Base-by-base conservation (phyloP, 768 basidiomycete species). In the Trametes punicea region DNA sequence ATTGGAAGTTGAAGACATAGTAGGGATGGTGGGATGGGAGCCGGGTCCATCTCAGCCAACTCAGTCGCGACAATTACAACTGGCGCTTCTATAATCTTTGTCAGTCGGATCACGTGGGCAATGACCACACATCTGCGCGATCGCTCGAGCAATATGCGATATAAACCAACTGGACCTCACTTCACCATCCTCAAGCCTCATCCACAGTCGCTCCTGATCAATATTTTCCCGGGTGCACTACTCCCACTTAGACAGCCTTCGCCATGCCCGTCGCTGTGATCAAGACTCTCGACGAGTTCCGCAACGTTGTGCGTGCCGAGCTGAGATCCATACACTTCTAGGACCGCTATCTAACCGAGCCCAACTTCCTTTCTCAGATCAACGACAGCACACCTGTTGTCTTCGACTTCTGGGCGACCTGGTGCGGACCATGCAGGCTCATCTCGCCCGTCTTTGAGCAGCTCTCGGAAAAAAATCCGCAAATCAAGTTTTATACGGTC, bases 401-500 rank as follows among this genome's bases (percentile, higher is more conserved):
- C 16, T 75, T 90, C 64, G 85, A 90, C 71, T 88, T 90, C 72
- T 87, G 84, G 84, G 88, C 88, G 36, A 78, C 80, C 2, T 88
- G 88, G 87, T 88, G 83, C 69, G 85, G 85, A 15, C 86, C 87
- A 13, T 88, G 87, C 81, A 76, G 71, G 53, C 59, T 75, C 36
- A 87, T 89, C 70, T 79, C 80, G 18, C 87, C 87, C 51, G 65
- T 85, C 38, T 83, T 88, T 61, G 83, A 87, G 68, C 73, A 77
- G 59, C 65, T 85, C n/a, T 75, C 82, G 3, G 60, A 71, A 0
- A 39, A 64, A 10, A 61, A 62, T 49, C 57, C 69, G 2, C 71
- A 66, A 11, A 66, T 87, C 51, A 75, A 76, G 16, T 86, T 88
- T 68, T 87, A 84, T 77, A 88, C 87, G 67, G 83, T 90, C 53